These are phyloP conservation scores for Naganishia randhawae DNA, from an alignment of 768 basidiomycete species.

Conservation along the genomic window DNA sequence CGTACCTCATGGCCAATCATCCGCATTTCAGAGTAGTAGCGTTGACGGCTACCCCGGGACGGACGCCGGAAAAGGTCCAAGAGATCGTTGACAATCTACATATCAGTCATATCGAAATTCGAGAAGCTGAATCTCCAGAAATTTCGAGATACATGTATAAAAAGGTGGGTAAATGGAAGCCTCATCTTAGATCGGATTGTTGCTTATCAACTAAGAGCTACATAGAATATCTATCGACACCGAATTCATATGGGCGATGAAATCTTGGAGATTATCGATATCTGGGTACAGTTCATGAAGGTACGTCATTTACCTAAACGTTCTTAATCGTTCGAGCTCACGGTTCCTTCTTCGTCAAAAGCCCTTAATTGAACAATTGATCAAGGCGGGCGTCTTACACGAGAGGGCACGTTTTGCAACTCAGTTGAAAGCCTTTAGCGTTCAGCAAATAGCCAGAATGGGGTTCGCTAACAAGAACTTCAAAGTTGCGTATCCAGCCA, in stretches of 20 bases:
- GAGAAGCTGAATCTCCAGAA: conserved; percentile 85
- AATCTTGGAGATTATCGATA: conserved; percentile 63
- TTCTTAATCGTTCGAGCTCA: no score
- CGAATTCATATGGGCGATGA: conserved; percentile 69
- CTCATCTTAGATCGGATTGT: neutral
- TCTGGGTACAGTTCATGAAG: conserved; percentile 69
- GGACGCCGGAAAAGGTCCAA: conserved; percentile 81
- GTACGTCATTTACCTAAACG: conserved; percentile 50
- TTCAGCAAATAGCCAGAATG: neutral
- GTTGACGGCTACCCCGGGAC: conserved; percentile 90
- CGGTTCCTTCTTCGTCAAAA: conserved; percentile 20
- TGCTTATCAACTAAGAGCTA: neutral
- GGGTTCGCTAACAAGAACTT: conserved; percentile 17
- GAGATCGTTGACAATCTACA: conserved; percentile 85
- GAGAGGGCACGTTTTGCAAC: conserved; percentile 21
- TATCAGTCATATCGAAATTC: conserved; percentile 89
- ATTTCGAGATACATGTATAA: conserved; percentile 78
- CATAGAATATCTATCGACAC: conserved; percentile 70
- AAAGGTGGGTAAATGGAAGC: conserved; percentile 61
- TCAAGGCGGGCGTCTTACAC: conserved; percentile 41
- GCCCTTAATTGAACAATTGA: conserved; percentile 43
- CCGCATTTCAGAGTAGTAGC: conserved; percentile 89
- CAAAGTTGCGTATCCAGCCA: conserved; percentile 50
- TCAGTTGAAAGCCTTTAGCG: conserved; percentile 60
- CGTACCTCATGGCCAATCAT: conserved; percentile 88